Base-by-base conservation (phyloP, 2,329 filamentous ascomycete species). In the Arthrobotrys megalospora region DNA sequence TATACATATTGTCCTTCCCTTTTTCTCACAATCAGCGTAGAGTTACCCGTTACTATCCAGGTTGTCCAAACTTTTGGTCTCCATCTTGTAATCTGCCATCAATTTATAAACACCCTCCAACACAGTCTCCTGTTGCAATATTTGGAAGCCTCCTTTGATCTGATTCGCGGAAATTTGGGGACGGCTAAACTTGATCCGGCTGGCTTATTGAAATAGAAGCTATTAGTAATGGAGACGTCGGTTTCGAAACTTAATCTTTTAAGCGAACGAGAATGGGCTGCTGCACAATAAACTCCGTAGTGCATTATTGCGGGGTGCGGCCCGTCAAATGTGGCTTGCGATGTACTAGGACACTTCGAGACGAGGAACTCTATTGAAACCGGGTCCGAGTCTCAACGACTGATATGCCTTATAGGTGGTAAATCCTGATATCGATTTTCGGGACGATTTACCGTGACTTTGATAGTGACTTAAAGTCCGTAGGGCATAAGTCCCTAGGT, bases 111-210 rank as follows among this genome's bases (percentile, higher is more conserved):
- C 16, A 32, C 21, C 4, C 8, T 36, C 21, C 62, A 48, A 65
- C 41, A 16, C 62, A 48, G 34, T 16, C 0, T 11, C 19, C 10
- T 67, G 45, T 52, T 67, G 45, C 38, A 55, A 53, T 53, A 43
- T 38, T 67, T 6, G 24, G 6, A 4, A 28, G 24, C 24, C 16
- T 6, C 41, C 62, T 36, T 19, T 4, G 11, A 53, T 47, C 52
- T 68, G 65, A 68, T 68, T 68, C 65, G 65, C 65, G 65, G 65
- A 68, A 68, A 68, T 68, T 58, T 68, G 41, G 7, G 14, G 47
- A 38, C 65, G 65, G 65, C 45, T 52, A 58, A 58, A 68, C 65
- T 68, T 32, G 28, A 28, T 38, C 65, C 62, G 62, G 12, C 36
- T 66, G 52, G 62, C 36, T 36, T 11, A 14, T 52, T 21, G 19